A percentile compares a stretch with the other conserved stretches of the same genome.
These are phyloP conservation scores for Mycena belliarum DNA, from an alignment of 768 basidiomycete species.

Conservation along the genomic window DNA sequence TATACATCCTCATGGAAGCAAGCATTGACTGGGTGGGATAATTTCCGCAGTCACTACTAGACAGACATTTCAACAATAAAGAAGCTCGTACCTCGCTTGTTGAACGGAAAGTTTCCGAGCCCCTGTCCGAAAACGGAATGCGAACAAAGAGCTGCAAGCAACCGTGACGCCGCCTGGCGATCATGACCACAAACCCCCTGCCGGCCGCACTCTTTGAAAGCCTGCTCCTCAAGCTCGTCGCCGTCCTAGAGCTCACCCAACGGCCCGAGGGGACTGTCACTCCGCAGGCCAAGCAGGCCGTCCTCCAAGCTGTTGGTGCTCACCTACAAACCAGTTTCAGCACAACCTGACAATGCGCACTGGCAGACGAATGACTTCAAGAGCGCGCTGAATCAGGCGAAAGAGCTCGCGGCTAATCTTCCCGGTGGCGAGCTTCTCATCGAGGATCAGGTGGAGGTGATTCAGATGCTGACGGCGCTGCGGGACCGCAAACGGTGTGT, in stretches of 20 bases:
- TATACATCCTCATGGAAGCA: too few relatives aligned
- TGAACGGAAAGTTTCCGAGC: not conserved
- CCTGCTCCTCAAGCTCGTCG: conserved; percentile 60
- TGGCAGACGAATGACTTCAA: conserved; percentile 73
- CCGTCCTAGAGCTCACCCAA: conserved; percentile 62
- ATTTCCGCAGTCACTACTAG: too few relatives aligned
- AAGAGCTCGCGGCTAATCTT: conserved; percentile 54
- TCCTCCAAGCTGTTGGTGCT: conserved; percentile 58
- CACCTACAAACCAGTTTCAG: not conserved
- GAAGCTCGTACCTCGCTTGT: too few relatives aligned
- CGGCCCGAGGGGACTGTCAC: conserved; percentile 53
- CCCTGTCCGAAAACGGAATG: not conserved
- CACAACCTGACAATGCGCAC: not conserved
- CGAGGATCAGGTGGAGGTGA: conserved; percentile 71
- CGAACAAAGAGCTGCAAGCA: not conserved
- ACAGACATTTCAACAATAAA: too few relatives aligned
- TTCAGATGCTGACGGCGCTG: conserved; percentile 64
- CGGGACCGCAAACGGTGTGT: conserved; percentile 63
- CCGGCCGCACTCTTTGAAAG: conserved; percentile 54
- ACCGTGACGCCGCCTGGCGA: not conserved
- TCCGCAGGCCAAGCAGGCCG: conserved; percentile 62
- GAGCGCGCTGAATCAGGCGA: conserved; percentile 56
- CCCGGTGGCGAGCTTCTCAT: conserved; percentile 74
- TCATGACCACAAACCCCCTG: conserved; percentile 37
- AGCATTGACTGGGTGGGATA: too few relatives aligned